Conservation (phyloP, 2,329 filamentous ascomycete genomes). For the Ophiognomonia clavigignenti-juglandacearum region DNA sequence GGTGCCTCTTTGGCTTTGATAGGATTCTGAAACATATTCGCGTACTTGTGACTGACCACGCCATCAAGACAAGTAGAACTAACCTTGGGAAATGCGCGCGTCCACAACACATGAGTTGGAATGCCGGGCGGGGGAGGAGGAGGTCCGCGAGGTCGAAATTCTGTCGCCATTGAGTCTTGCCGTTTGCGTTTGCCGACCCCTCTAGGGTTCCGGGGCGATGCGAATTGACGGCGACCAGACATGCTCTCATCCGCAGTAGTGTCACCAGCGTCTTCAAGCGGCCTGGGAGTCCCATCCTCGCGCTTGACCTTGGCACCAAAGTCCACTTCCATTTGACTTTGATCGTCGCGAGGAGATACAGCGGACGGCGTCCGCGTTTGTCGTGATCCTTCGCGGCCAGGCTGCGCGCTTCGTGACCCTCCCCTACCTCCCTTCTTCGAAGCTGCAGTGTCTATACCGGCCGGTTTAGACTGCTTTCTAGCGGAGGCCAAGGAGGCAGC, state of each 20-base stretch:
- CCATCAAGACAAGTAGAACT: conserved; percentile 70
- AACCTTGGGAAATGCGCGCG: conserved; percentile 69
- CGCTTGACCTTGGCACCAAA: conserved; percentile 47
- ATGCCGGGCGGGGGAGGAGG: conserved; percentile 23
- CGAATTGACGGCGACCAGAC: conserved; percentile 32
- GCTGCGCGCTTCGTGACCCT: conserved; percentile 30
- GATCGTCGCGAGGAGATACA: conserved; percentile 6
- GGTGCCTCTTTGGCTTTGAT: conserved; percentile 72
- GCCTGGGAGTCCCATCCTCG: conserved; percentile 51
- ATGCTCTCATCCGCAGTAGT: conserved; percentile 51
- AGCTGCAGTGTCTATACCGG: conserved; percentile 21
- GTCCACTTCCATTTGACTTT: conserved; percentile 37
- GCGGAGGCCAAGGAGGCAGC: conserved; percentile 30
- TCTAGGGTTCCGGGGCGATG: conserved; percentile 32
- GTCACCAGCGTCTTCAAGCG: conserved; percentile 50
- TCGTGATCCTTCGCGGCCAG: conserved; percentile 23
- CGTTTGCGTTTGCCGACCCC: conserved; percentile 50
- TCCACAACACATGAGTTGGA: conserved; percentile 67
- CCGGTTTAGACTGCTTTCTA: conserved; percentile 30
- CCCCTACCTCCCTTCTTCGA: conserved; percentile 15
- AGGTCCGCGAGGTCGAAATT: conserved; percentile 5
- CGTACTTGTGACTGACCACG: conserved; percentile 70
- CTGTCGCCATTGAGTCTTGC: conserved; percentile 39
- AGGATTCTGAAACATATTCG: conserved; percentile 73
- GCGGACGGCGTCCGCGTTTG: conserved; percentile 15